Evolutionary conservation across 78 protist genomes (phyloP), one percentile per base, ranked within the genome.

Genomic region (Cavenderia fasciculata): DNA sequence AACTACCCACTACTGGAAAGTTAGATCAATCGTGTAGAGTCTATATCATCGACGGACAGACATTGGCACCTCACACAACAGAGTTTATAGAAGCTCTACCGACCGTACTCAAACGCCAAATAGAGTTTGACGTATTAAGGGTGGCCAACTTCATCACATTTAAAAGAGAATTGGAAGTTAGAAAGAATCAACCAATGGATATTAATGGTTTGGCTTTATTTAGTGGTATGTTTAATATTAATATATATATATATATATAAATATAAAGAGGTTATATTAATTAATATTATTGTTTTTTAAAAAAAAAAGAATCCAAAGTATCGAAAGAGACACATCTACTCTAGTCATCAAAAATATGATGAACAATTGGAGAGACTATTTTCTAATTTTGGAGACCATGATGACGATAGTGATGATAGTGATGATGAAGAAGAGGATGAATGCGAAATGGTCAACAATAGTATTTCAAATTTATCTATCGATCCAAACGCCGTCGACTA

Each of bases 61-160:
- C n/a, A n/a, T 34, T 61, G 49, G 47, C 44, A 19, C 54, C 44
- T 16, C 72, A 63, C 8, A 40, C 54, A 4, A 16, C 19, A 3
- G 25, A 38, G 31, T 63, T 63, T 27, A 21, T 63, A 4, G 54
- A 40, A n/a, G 54, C 6, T 16, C 72, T 63, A 43, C 38, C 33
- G 27, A 3, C 33, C 2, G 47, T 2, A 7, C 33, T n/a, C 33
- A 33, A 18, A 34, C 33, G 6, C 2, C 27, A 16, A 40, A 47
- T 29, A 4, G 38, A 63, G 47, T 43, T 11, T 19, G 5, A 33
- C 19, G 3, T 31, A 6, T 21, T 34, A 5, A n/a, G n/a, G n/a
- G 73, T 76, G n/a, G 31, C 34, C n/a, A 76, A 63, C 70, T 76
- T 62, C 62, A 36, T 44, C 29, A 76, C 86, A 5, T 76, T 76